Conservation (phyloP, 305 asterid species). For the Fraxinus albicans region DNA sequence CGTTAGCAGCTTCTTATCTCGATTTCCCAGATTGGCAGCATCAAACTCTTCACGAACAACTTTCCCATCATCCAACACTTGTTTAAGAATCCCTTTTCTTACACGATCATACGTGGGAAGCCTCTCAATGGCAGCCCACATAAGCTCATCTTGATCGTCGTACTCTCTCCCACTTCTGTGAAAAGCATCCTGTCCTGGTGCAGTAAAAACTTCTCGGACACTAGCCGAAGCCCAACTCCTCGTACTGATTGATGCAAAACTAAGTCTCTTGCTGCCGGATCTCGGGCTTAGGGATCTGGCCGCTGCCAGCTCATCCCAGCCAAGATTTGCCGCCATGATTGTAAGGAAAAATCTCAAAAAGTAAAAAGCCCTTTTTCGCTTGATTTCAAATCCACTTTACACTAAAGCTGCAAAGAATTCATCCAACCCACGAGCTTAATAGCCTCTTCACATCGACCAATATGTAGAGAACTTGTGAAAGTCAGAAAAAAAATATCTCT, state of each 20-base stretch:
- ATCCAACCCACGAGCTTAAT: background rate
- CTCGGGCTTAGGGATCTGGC: conserved; percentile 46
- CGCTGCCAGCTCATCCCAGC: conserved; percentile 47
- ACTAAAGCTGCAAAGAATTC: conserved; percentile 25
- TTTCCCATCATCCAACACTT: conserved; percentile 65
- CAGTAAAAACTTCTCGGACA: conserved; percentile 62
- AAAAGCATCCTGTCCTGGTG: conserved; percentile 68
- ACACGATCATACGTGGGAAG: conserved; percentile 82
- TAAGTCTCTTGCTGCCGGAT: conserved; percentile 53
- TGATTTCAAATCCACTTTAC: conserved; percentile 8
- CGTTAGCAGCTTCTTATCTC: conserved; percentile 58
- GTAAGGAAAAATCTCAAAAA: background rate
- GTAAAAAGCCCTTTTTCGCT: conserved; percentile 1
- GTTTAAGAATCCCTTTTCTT: conserved; percentile 66
- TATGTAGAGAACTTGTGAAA: background rate
- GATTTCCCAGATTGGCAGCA: conserved; percentile 55
- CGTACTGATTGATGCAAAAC: conserved; percentile 53
- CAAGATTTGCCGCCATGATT: conserved; percentile 38
- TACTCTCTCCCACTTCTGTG: conserved; percentile 63
- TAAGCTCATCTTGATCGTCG: conserved; percentile 83
- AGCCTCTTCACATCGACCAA: background rate
- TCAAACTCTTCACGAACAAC: conserved; percentile 43
- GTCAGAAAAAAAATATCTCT: background rate
- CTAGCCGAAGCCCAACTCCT: conserved; percentile 85
- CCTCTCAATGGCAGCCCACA: conserved; percentile 93